These are phyloP conservation scores for Ehretia macrophylla DNA, from an alignment of 257 asterid genomes.

Conservation along the genomic window DNA sequence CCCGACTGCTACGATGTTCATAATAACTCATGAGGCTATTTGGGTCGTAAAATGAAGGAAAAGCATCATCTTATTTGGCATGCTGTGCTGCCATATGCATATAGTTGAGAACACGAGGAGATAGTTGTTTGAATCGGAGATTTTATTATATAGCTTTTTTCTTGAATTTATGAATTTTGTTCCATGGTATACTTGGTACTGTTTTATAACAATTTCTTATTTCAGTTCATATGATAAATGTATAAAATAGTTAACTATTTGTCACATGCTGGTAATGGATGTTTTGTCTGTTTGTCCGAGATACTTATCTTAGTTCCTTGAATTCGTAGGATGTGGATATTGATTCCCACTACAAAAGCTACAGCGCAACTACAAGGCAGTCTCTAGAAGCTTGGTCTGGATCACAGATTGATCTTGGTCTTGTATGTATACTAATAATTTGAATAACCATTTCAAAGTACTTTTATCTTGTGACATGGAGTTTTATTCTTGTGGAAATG, in stretches of 20 bases:
- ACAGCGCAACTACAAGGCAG: constrained; percentile 64
- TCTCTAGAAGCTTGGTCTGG: constrained; percentile 97
- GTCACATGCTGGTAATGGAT: background rate
- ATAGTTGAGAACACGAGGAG: no score
- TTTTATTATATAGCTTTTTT: no score
- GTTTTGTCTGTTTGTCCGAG: constrained; percentile 10
- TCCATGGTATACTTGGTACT: no score
- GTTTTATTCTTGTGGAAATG: background rate
- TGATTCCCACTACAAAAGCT: constrained; percentile 63
- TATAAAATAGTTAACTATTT: background rate
- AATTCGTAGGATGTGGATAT: constrained; percentile 66
- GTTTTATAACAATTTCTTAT: no score
- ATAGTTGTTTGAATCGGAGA: no score
- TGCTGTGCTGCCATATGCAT: background rate
- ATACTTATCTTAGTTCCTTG: constrained; percentile 10
- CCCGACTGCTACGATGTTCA: no score
- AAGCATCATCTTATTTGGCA: background rate
- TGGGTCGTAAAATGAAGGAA: no score
- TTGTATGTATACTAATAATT: constrained; percentile 46
- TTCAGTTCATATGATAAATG: no score
- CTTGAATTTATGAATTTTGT: no score
- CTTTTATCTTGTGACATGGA: background rate
- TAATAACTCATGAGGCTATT: no score
- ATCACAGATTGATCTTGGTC: constrained; percentile 82
- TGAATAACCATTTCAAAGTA: background rate